Evolutionary conservation across 140 eudicot genomes (phyloP).

Genomic region (Bidens hawaiensis): DNA sequence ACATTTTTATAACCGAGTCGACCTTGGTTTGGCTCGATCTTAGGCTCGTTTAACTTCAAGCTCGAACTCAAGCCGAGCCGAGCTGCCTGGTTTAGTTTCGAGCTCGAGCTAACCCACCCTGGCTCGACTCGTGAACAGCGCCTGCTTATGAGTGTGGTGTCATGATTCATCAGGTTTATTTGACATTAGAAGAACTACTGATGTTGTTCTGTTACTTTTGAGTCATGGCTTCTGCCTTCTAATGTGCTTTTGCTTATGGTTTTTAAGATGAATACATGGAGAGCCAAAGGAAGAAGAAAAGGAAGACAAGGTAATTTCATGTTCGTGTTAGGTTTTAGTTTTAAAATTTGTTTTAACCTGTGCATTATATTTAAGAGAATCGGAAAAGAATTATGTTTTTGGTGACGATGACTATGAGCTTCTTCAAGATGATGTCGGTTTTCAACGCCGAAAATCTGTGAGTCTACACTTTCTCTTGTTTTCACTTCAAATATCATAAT

Average conservation of each 20-base stretch:
- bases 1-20: too few species aligned
- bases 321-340: background rate
- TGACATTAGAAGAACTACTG: background rate
- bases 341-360: background rate
- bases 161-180: background rate
- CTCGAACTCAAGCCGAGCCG: too few species aligned
- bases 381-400: conserved; percentile 65
- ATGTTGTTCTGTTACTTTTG: background rate
- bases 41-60: too few species aligned
- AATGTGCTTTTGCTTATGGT: conserved; percentile 12
- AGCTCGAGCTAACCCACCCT: too few species aligned
- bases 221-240: background rate
- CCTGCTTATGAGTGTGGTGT: too few species aligned
- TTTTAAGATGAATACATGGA: conserved; percentile 70
- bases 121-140: too few species aligned
- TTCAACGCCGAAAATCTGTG: conserved; percentile 61
- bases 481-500: conserved; percentile 11
- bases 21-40: too few species aligned
- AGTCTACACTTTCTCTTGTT: conserved; percentile 20
- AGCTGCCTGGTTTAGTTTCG: too few species aligned
- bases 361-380: conserved; percentile 41
- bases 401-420: conserved; percentile 95
- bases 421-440: conserved; percentile 72
- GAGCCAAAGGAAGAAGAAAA: conserved; percentile 71
- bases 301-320: conserved; percentile 61